A percentile compares a stretch with the other conserved stretches of the same genome.
Conservation (phyloP, 768 basidiomycete species). For the Dendrothele bispora region DNA sequence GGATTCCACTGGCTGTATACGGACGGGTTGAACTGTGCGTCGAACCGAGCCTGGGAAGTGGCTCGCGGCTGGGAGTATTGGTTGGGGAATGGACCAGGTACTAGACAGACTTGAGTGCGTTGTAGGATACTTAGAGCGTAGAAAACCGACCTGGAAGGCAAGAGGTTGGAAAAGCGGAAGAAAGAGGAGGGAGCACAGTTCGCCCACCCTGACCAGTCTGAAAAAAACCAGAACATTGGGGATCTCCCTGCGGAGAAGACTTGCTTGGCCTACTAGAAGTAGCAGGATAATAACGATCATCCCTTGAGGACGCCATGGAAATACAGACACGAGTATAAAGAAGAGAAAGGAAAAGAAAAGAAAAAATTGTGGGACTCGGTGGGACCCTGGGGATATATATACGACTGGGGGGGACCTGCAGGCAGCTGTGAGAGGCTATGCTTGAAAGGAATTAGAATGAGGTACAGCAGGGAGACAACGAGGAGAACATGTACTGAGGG, state of each 20-base stretch:
- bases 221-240: slow-evolving; percentile 67
- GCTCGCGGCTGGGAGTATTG: slow-evolving; percentile 67
- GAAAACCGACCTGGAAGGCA: slow-evolving; percentile 85
- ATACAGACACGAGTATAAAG: too few species aligned
- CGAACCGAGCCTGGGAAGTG: slow-evolving; percentile 58
- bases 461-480: slow-evolving; percentile 26
- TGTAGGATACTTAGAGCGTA: slow-evolving; percentile 49
- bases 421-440: slow-evolving; percentile 9
- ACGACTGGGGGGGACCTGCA: too few species aligned
- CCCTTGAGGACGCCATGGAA: slow-evolving; percentile 73
- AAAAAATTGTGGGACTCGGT: slow-evolving; percentile 46
- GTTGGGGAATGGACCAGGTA: slow-evolving; percentile 56
- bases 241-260: slow-evolving; percentile 64
- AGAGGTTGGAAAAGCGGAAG: slow-evolving; percentile 84
- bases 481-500: slow-evolving; percentile 40
- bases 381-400: slow-evolving; percentile 46
- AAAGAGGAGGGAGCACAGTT: slow-evolving; percentile 84
- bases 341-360: slow-evolving; percentile 54
- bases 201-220: slow-evolving; percentile 86
- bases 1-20: slow-evolving; percentile 48
- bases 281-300: slow-evolving; percentile 72
- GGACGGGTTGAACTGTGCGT: slow-evolving; percentile 50
- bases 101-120: slow-evolving; percentile 64
- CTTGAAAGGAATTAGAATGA: slow-evolving; percentile 9
- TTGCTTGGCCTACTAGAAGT: slow-evolving; percentile 65